Conservation (phyloP, 768 basidiomycete species). For the Lactarius pseudohatsudake region DNA sequence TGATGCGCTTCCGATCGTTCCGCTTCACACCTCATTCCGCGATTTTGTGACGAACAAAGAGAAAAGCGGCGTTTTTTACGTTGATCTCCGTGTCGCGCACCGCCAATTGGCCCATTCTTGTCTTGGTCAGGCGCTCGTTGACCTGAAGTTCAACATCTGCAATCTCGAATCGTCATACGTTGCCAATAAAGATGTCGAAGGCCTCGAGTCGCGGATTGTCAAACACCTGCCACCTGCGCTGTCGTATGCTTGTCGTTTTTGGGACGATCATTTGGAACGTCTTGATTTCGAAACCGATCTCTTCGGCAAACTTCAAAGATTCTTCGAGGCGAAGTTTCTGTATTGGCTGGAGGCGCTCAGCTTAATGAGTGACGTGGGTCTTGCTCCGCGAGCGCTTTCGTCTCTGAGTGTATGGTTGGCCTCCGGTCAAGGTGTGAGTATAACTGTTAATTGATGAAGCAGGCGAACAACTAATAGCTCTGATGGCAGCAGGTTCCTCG, state of each 20-base stretch:
- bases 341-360: too few species aligned
- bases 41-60: neutral
- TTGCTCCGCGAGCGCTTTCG: too few species aligned
- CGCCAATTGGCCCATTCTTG: neutral
- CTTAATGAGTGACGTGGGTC: too few species aligned
- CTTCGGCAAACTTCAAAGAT: neutral
- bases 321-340: too few species aligned
- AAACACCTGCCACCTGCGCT: neutral
- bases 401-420: too few species aligned
- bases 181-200: neutral
- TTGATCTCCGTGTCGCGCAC: neutral
- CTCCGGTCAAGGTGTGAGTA: too few species aligned
- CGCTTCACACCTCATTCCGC: neutral
- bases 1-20: neutral
- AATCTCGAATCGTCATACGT: conserved; percentile 1
- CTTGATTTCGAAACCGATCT: neutral
- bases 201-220: neutral
- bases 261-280: conserved; percentile 1
- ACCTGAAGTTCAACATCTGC: conserved; percentile 7
- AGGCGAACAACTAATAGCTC: too few species aligned
- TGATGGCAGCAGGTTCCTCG: too few species aligned
- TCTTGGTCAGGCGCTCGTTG: neutral
- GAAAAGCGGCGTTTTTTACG: neutral
- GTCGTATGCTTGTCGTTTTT: conserved; percentile 7
- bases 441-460: too few species aligned